These are phyloP conservation scores for Tephrocybe sp. DNA, from an alignment of 768 basidiomycete genomes.

Conservation along the genomic window DNA sequence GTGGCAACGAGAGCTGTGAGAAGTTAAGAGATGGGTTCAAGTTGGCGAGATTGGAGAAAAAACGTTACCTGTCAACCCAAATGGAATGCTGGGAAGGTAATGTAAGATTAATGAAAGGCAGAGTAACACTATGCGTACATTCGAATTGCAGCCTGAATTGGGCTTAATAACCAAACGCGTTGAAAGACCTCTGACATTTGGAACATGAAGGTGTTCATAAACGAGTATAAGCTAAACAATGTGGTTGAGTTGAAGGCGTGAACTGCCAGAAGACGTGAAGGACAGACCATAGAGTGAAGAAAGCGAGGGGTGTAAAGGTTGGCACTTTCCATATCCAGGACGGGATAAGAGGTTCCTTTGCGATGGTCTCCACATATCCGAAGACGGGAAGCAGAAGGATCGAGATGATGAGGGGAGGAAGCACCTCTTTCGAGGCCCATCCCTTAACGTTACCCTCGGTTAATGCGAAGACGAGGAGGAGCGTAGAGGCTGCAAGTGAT, in stretches of 20 bases:
- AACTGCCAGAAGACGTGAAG: neutral
- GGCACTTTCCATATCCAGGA: conserved; percentile 39
- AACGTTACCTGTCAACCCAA: conserved; percentile 28
- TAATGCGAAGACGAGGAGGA: conserved; percentile 35
- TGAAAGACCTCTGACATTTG: conserved; percentile 28
- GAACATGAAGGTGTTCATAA: conserved; percentile 35
- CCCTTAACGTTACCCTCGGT: conserved; percentile 42
- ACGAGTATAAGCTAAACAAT: conserved; percentile 30
- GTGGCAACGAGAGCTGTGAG: too few species aligned
- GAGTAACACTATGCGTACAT: conserved; percentile 21
- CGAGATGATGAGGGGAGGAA: conserved; percentile 43
- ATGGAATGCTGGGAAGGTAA: conserved; percentile 38
- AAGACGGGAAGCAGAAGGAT: conserved; percentile 36
- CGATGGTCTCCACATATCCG: conserved; percentile 20
- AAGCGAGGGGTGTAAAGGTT: conserved; percentile 37
- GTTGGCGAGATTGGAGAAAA: neutral
- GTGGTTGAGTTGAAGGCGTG: neutral
- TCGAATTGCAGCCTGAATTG: conserved; percentile 32
- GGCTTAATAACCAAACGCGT: conserved; percentile 35
- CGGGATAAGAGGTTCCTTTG: conserved; percentile 27
- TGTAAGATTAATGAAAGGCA: neutral
- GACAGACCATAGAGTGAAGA: conserved; percentile 1
- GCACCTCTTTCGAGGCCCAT: conserved; percentile 41
- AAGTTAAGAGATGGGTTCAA: too few species aligned
- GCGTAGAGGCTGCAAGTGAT: conserved; percentile 18